phyloP scores from a whole-genome alignment of 768 basidiomycete species.

The Kwoniella heveanensis region DNA sequence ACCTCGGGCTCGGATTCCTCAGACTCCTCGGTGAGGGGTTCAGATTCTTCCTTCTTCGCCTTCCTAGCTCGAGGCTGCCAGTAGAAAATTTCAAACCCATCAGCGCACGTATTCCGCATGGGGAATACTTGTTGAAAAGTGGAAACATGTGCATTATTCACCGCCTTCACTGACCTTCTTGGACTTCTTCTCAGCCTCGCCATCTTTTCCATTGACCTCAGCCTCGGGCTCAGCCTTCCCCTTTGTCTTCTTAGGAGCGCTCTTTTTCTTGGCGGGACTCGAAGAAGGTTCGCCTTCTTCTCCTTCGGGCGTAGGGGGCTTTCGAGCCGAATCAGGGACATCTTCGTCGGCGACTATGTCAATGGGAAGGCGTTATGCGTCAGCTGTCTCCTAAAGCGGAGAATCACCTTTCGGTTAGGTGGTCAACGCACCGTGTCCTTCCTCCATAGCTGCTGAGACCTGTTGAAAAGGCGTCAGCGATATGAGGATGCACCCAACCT shows the following conservation, averaged over 20 bases:
- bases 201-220: conserved; percentile 16
- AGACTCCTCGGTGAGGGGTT: conserved; percentile 35
- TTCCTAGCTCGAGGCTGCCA: conserved; percentile 13
- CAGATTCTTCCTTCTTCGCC: conserved; percentile 15
- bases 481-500: neutral
- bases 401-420: neutral
- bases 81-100: neutral
- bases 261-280: conserved; percentile 54
- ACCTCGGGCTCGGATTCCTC: conserved; percentile 55
- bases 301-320: conserved; percentile 35
- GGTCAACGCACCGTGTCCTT: conserved; percentile 60
- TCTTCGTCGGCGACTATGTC: conserved; percentile 76
- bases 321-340: conserved; percentile 58
- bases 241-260: conserved; percentile 22
- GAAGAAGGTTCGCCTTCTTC: conserved; percentile 37
- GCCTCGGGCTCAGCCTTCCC: conserved; percentile 16
- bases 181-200: conserved; percentile 25
- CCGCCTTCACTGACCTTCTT: conserved; percentile 33
- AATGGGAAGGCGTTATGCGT: neutral
- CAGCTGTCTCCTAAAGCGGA: neutral
- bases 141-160: too few relatives aligned
- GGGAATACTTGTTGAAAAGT: too few relatives aligned
- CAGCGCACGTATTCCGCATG: too few relatives aligned
- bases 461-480: conserved; percentile 36
- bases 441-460: conserved; percentile 71